Evolutionary conservation across 306 rosid genomes (phyloP).

Genomic region (Fragaria vesca): DNA sequence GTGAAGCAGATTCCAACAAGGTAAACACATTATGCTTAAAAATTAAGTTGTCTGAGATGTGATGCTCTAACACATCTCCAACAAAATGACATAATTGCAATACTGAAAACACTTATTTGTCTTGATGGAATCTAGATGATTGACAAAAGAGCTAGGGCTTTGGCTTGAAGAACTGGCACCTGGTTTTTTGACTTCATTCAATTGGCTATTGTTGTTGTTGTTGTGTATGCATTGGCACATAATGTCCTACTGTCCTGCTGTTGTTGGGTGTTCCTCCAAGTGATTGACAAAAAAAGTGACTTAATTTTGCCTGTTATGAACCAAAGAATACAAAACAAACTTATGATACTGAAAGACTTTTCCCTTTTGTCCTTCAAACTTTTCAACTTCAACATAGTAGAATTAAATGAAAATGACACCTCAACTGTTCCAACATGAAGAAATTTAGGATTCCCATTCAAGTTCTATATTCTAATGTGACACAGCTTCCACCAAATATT

Average conservation of each 20-base stretch:
- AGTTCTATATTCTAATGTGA: neutral
- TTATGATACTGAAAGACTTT: slow-evolving; percentile 6
- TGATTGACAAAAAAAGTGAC: neutral
- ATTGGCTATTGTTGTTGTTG: slow-evolving; percentile 17
- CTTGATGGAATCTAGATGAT: slow-evolving; percentile 14
- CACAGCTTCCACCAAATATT: slow-evolving; percentile 7
- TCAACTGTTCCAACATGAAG: neutral
- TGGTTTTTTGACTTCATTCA: slow-evolving; percentile 8
- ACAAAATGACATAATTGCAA: neutral
- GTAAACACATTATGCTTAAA: neutral
- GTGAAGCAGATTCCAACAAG: slow-evolving; percentile 13
- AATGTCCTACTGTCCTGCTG: neutral
- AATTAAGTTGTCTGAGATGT: neutral
- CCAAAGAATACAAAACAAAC: slow-evolving; percentile 8
- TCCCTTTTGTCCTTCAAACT: slow-evolving; percentile 21
- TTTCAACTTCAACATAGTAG: slow-evolving; percentile 12
- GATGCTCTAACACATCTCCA: neutral
- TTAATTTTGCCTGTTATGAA: slow-evolving; percentile 6
- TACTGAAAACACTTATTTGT: neutral
- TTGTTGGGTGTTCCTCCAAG: neutral
- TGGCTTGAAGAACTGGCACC: slow-evolving; percentile 10
- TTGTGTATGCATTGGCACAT: slow-evolving; percentile 14
- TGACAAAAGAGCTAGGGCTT: slow-evolving; percentile 4
- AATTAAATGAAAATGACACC: slow-evolving; percentile 12
- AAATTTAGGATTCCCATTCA: neutral